A percentile compares a stretch with the other conserved stretches of the same genome.
Conservation (phyloP, 495 filamentous ascomycete genomes). For the Trichoderma gamsii region DNA sequence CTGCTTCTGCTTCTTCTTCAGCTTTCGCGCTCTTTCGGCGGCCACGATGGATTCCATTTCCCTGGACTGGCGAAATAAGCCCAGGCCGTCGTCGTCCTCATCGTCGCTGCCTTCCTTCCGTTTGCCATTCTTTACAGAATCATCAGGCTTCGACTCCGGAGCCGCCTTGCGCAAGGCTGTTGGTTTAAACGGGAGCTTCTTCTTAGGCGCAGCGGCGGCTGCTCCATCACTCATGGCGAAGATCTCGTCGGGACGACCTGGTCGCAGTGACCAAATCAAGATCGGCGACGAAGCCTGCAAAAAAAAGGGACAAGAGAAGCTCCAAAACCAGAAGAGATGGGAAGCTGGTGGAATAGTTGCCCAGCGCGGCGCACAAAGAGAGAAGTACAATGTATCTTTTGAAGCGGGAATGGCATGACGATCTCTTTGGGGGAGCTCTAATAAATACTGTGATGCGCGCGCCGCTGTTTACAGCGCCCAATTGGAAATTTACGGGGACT, state of each 20-base stretch:
- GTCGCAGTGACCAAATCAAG: neutral
- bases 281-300: neutral
- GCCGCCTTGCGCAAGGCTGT: slow-evolving; percentile 15
- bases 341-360: no score
- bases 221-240: slow-evolving; percentile 4
- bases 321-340: no score
- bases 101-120: neutral
- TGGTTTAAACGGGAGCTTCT: slow-evolving; percentile 16
- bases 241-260: neutral
- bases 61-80: slow-evolving; percentile 5
- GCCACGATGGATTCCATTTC: slow-evolving; percentile 14
- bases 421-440: no score
- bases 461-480: neutral
- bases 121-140: neutral
- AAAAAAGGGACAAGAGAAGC: neutral
- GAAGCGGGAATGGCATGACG: no score
- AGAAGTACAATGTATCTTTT: no score
- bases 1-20: slow-evolving; percentile 14
- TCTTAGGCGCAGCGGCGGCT: slow-evolving; percentile 7
- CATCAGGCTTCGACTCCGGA: neutral
- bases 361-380: no score
- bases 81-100: slow-evolving; percentile 13
- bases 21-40: neutral
- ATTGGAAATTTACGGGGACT: neutral
- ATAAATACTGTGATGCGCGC: no score